Evolutionary conservation across 768 basidiomycete species (phyloP).

Genomic region (Serendipita indica): DNA sequence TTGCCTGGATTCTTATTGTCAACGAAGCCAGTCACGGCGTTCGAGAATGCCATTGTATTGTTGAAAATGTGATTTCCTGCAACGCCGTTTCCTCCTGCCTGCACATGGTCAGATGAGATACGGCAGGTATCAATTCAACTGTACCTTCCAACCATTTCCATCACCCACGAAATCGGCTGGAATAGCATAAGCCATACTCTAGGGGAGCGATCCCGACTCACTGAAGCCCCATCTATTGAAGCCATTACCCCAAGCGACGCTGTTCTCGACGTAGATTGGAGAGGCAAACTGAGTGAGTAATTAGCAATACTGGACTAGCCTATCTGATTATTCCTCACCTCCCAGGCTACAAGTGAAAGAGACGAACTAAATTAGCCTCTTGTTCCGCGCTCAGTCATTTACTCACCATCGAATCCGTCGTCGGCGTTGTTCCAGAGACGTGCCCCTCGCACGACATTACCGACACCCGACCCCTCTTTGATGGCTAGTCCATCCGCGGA

Average conservation of each 20-base stretch:
- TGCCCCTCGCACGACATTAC: constrained; percentile 11
- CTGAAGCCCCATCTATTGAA: constrained; percentile 11
- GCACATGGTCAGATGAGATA: background rate
- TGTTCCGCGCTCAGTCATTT: background rate
- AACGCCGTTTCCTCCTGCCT: background rate
- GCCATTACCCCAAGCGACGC: constrained; percentile 11
- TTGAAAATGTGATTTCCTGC: constrained; percentile 8
- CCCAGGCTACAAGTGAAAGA: too few species aligned
- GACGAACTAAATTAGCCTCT: too few species aligned
- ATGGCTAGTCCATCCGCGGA: constrained; percentile 12
- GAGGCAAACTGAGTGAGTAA: constrained; percentile 5
- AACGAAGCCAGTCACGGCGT: constrained; percentile 10
- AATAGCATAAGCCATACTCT: background rate
- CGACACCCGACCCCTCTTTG: constrained; percentile 10
- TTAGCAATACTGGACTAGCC: background rate
- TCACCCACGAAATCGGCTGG: background rate
- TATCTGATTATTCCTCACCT: too few species aligned
- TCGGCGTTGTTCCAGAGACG: constrained; percentile 11
- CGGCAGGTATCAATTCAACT: background rate
- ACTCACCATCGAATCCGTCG: constrained; percentile 10
- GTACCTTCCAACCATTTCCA: background rate
- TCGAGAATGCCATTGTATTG: constrained; percentile 10
- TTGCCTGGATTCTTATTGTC: constrained; percentile 7
- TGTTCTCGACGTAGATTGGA: constrained; percentile 10
- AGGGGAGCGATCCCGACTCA: background rate